Evolutionary conservation across 192 early-diverging fungal species (phyloP).

Genomic region (Coemansia sp.): DNA sequence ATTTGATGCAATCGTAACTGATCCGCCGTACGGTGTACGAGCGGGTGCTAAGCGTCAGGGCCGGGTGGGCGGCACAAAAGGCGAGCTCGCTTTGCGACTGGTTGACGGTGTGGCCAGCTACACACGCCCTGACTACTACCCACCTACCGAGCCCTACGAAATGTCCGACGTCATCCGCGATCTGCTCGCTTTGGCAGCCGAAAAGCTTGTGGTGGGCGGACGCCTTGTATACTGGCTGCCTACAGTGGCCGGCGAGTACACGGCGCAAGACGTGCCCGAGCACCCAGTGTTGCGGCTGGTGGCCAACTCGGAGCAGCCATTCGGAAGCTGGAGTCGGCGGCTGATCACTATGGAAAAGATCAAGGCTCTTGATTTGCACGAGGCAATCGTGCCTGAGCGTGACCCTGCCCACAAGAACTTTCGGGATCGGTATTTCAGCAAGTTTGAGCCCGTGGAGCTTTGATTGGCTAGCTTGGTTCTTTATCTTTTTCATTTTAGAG

Average conservation of each 20-base stretch:
- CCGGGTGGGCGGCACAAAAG: slow-evolving; percentile 47
- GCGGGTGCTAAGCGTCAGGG: slow-evolving; percentile 94
- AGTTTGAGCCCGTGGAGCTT: slow-evolving; percentile 22
- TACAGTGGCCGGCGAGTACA: slow-evolving; percentile 82
- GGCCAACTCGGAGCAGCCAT: slow-evolving; percentile 92
- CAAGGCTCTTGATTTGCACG: background rate
- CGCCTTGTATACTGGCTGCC: slow-evolving; percentile 97
- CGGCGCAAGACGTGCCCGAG: slow-evolving; percentile 73
- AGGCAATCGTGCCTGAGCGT: background rate
- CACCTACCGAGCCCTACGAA: slow-evolving; percentile 93
- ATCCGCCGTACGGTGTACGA: slow-evolving; percentile 95
- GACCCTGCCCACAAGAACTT: slow-evolving; percentile 48
- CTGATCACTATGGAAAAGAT: slow-evolving; percentile 96
- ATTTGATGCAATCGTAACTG: slow-evolving; percentile 93
- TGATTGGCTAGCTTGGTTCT: background rate
- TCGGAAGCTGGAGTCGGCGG: slow-evolving; percentile 88
- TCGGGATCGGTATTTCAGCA: slow-evolving; percentile 43
- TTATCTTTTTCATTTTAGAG: background rate
- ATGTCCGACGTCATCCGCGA: slow-evolving; percentile 88
- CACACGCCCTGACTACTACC: slow-evolving; percentile 69
- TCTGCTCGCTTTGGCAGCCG: slow-evolving; percentile 79
- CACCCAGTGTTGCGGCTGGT: slow-evolving; percentile 81
- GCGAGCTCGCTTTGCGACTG: slow-evolving; percentile 25
- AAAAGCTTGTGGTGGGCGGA: slow-evolving; percentile 73
- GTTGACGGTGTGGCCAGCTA: slow-evolving; percentile 46